Evolutionary conservation across 192 early-diverging fungal species (phyloP).

Genomic region (Thamnidium elegans): DNA sequence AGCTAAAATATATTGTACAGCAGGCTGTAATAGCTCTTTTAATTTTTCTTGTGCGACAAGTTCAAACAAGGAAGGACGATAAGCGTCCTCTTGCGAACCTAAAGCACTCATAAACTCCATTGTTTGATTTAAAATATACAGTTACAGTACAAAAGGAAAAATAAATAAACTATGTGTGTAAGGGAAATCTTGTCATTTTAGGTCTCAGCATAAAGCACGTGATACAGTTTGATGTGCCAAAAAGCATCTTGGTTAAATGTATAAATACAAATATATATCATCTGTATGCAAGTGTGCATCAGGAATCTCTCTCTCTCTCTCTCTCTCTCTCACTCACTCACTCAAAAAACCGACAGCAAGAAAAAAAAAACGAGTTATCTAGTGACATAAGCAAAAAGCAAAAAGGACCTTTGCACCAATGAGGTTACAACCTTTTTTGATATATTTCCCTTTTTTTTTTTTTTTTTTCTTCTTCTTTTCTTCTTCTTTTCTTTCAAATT

Average conservation of each 20-base stretch:
- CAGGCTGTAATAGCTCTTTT: conserved; percentile 79
- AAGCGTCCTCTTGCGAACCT: conserved; percentile 64
- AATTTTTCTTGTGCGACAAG: conserved; percentile 83
- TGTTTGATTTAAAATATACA: background rate
- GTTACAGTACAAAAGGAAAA: background rate
- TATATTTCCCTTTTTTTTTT: background rate
- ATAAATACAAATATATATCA: no score
- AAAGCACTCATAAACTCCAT: conserved; percentile 90
- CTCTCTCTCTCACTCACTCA: no score
- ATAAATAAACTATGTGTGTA: no score
- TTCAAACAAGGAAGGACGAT: conserved; percentile 89
- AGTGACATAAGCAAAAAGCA: no score
- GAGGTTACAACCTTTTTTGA: conserved; percentile 1
- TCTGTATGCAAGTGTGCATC: no score
- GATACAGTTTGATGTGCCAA: no score
- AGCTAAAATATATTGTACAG: conserved; percentile 77
- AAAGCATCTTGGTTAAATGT: no score
- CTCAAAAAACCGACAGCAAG: no score
- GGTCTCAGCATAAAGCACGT: no score
- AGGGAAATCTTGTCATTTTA: no score
- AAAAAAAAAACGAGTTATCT: no score
- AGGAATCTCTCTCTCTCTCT: no score
- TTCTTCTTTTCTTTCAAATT: conserved; percentile 12
- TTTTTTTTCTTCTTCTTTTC: conserved; percentile 10
- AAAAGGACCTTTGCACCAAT: background rate